phyloP scores from a whole-genome alignment of 805 yeast genomes.

The Cyberlindnera misumaiensis region DNA sequence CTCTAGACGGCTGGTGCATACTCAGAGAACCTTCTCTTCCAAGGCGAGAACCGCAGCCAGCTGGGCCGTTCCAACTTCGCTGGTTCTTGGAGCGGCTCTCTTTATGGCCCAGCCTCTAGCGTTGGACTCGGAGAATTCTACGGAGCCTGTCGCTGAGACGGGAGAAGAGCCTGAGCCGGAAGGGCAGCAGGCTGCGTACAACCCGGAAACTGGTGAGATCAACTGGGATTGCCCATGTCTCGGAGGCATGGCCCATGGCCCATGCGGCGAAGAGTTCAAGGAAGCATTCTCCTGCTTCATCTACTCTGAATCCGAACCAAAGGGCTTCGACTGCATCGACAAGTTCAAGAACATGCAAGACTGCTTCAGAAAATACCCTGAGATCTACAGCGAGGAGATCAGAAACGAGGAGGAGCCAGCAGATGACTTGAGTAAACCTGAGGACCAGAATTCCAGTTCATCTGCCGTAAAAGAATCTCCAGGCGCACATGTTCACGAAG shows the following conservation, averaged over 20 bases:
- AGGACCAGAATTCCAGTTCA: conserved; percentile 13
- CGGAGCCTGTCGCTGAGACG: not conserved
- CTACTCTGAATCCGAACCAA: conserved; percentile 89
- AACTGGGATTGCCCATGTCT: conserved; percentile 99
- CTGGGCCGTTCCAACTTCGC: conserved; percentile 16
- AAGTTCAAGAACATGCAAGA: conserved; percentile 88
- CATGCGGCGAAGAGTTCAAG: conserved; percentile 95
- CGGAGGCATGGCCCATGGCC: conserved; percentile 98
- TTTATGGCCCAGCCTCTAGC: conserved; percentile 14
- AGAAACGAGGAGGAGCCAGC: conserved; percentile 61
- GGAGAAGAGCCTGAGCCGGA: conserved; percentile 24
- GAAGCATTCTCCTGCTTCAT: conserved; percentile 94
- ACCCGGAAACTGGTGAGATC: conserved; percentile 97
- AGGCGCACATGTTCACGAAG: conserved; percentile 11
- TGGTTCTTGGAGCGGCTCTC: conserved; percentile 15
- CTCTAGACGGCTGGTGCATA: conserved; percentile 1
- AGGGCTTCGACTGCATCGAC: conserved; percentile 91
- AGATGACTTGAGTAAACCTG: conserved; percentile 17
- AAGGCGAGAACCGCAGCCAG: conserved; percentile 1
- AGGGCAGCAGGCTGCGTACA: conserved; percentile 62
- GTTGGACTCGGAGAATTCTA: conserved; percentile 17
- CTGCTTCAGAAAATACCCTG: conserved; percentile 91
- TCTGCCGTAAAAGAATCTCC: conserved; percentile 8
- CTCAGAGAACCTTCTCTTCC: not conserved
- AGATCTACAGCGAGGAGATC: conserved; percentile 86